Evolutionary conservation across 2,329 filamentous ascomycete genomes (phyloP).

Genomic region (Apiospora aurea): DNA sequence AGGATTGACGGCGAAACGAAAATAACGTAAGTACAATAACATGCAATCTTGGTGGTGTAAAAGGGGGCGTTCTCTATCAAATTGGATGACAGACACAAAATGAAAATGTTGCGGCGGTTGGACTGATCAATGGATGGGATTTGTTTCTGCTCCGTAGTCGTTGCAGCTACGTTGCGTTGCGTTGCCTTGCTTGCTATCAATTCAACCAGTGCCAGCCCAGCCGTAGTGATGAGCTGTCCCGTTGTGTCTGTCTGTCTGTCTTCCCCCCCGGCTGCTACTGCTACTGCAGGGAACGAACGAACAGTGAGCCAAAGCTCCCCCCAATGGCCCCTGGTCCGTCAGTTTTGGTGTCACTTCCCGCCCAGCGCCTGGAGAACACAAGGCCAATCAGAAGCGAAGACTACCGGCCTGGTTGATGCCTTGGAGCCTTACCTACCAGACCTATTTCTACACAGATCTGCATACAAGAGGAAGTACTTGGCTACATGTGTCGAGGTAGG

Average conservation of each 20-base stretch:
- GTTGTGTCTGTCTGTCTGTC: not conserved
- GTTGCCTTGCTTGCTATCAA: conserved; percentile 2
- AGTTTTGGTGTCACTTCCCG: conserved; percentile 6
- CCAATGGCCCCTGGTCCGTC: conserved; percentile 9
- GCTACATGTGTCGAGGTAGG: too few relatives aligned
- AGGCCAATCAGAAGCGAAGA: conserved; percentile 13
- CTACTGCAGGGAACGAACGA: conserved; percentile 1
- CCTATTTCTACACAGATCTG: not conserved
- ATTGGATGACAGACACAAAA: conserved; percentile 18
- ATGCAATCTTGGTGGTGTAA: conserved; percentile 1
- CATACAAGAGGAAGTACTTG: too few relatives aligned
- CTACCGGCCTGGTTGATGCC: not conserved
- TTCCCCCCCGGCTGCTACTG: not conserved
- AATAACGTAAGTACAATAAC: conserved; percentile 7
- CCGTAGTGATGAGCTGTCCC: conserved; percentile 17
- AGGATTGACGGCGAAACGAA: conserved; percentile 23
- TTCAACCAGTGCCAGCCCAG: not conserved
- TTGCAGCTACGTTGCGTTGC: conserved; percentile 18
- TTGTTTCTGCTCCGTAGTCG: conserved; percentile 3
- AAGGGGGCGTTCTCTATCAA: conserved; percentile 16
- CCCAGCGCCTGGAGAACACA: conserved; percentile 11
- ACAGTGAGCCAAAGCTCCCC: conserved; percentile 18
- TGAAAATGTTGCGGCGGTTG: conserved; percentile 20
- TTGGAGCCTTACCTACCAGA: conserved; percentile 5
- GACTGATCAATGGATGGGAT: not conserved